Conservation (phyloP, 1,284 basidiomycete genomes). For the Microbotryomycetes sp. region DNA sequence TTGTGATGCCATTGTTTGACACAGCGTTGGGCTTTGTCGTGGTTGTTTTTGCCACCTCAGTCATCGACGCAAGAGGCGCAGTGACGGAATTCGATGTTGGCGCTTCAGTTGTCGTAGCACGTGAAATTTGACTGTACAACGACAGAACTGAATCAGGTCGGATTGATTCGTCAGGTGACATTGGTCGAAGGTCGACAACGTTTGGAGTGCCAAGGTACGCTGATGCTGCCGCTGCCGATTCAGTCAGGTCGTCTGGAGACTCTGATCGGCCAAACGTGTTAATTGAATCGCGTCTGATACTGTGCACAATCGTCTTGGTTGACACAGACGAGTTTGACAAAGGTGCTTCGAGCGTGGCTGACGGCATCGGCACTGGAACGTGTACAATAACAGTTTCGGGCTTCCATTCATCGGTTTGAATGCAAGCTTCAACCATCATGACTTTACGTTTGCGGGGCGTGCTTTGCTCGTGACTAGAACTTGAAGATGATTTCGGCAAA, state of each 20-base stretch:
- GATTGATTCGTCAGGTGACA: conserved; percentile 6
- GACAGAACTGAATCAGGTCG: conserved; percentile 10
- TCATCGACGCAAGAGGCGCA: not conserved
- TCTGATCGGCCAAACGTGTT: conserved; percentile 14
- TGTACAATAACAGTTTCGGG: conserved; percentile 43
- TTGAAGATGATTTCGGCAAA: not conserved
- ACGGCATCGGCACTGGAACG: not conserved
- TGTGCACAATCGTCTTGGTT: not conserved
- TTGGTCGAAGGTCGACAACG: conserved; percentile 5
- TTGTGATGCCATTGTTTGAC: not conserved
- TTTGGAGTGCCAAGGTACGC: conserved; percentile 16
- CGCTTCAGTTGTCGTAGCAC: not conserved
- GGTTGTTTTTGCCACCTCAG: not conserved
- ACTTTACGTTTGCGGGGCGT: conserved; percentile 30
- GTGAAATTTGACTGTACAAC: not conserved
- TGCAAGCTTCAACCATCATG: conserved; percentile 21
- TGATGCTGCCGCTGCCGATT: conserved; percentile 14
- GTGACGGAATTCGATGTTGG: not conserved
- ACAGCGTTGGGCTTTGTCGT: conserved; percentile 10
- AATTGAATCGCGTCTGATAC: conserved; percentile 15
- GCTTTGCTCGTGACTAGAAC: too few relatives aligned
- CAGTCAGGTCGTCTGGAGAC: conserved; percentile 3
- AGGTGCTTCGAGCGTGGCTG: not conserved
- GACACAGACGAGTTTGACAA: not conserved
- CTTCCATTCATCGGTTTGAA: conserved; percentile 68